Conservation (phyloP, 441 rosid species). For the Biscutella laevigata region DNA sequence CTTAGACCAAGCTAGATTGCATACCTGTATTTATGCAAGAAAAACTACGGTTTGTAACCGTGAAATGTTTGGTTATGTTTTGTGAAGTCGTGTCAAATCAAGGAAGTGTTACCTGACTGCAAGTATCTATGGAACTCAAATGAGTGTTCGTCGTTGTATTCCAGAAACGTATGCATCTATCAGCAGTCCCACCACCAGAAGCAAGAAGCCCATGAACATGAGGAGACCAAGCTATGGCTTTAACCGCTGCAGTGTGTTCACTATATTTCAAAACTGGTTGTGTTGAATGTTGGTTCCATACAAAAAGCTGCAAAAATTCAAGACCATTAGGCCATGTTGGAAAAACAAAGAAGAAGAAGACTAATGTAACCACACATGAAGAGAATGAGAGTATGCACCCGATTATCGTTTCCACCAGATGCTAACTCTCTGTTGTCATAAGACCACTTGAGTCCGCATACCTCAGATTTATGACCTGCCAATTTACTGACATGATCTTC, state of each 20-base stretch:
- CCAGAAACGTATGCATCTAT: slow-evolving; percentile 91
- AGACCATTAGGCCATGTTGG: slow-evolving; percentile 1
- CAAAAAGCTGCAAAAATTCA: slow-evolving; percentile 57
- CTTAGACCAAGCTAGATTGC: slow-evolving; percentile 95
- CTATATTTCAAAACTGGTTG: slow-evolving; percentile 77
- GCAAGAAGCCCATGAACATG: slow-evolving; percentile 97
- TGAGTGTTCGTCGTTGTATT: slow-evolving; percentile 88
- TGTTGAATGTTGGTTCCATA: slow-evolving; percentile 92
- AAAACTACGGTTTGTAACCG: neutral
- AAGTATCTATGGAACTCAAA: slow-evolving; percentile 82
- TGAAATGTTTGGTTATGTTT: neutral
- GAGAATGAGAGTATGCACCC: slow-evolving; percentile 34
- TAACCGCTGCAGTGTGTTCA: slow-evolving; percentile 94
- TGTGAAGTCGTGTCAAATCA: slow-evolving; percentile 2
- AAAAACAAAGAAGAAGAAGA: neutral
- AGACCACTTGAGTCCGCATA: slow-evolving; percentile 95
- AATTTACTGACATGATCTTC: slow-evolving; percentile 83
- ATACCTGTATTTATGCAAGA: slow-evolving; percentile 45
- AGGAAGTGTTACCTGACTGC: slow-evolving; percentile 59
- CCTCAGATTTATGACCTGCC: slow-evolving; percentile 88
- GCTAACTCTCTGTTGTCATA: slow-evolving; percentile 88
- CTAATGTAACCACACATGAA: neutral
- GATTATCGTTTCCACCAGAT: slow-evolving; percentile 92
- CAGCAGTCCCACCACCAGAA: slow-evolving; percentile 97
- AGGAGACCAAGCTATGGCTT: slow-evolving; percentile 98